Evolutionary conservation across 345 rosid species (phyloP).

Genomic region (Aquilaria yunnanensis): DNA sequence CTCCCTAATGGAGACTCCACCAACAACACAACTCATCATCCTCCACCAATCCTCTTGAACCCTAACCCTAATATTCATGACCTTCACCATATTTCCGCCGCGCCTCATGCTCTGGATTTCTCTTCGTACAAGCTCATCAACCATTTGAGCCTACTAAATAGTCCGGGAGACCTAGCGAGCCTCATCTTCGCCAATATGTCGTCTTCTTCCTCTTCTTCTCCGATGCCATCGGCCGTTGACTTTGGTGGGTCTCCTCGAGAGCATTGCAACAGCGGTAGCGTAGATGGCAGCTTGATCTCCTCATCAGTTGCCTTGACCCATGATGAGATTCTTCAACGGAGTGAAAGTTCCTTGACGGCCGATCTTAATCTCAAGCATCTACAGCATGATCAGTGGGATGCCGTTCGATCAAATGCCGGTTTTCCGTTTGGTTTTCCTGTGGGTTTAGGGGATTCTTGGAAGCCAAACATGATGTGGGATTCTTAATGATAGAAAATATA

Average conservation of each 20-base stretch:
- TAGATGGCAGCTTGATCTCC: no score
- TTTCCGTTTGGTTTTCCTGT: conserved; percentile 30
- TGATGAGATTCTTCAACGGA: conserved; percentile 4
- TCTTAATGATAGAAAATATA: no score
- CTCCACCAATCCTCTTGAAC: conserved; percentile 27
- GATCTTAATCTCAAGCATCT: conserved; percentile 6
- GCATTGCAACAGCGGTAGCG: conserved; percentile 14
- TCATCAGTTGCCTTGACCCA: conserved; percentile 15
- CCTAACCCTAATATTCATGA: conserved; percentile 11
- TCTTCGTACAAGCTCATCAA: conserved; percentile 26
- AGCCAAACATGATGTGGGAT: conserved; percentile 31
- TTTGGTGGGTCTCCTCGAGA: conserved; percentile 20
- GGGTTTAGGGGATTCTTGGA: conserved; percentile 27
- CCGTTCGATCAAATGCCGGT: conserved; percentile 13
- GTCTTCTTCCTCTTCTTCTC: conserved; percentile 19
- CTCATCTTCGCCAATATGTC: conserved; percentile 44
- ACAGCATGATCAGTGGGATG: conserved; percentile 22
- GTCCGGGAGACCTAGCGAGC: conserved; percentile 29
- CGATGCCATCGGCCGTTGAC: not conserved
- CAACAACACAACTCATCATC: conserved; percentile 16
- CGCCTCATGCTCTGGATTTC: conserved; percentile 33
- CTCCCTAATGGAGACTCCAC: conserved; percentile 21
- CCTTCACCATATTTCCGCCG: conserved; percentile 19
- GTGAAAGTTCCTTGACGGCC: conserved; percentile 13
- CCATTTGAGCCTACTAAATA: conserved; percentile 15